phyloP scores from a whole-genome alignment of 2,329 filamentous ascomycete species.

The Diaporthe vexans region DNA sequence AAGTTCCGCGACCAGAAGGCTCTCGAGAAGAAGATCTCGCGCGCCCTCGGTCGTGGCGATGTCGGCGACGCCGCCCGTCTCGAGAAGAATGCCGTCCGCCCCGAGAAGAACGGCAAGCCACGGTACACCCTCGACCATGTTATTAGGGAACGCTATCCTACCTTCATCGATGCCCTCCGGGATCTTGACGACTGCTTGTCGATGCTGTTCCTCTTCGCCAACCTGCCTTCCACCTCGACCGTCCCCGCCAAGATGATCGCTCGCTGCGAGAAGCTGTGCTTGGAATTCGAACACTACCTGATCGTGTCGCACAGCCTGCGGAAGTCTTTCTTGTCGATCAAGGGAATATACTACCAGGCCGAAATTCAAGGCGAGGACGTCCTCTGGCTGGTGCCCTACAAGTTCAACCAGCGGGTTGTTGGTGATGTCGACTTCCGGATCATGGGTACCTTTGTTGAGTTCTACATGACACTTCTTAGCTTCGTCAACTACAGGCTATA shows the following conservation, averaged over 20 bases:
- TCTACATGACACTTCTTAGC: constrained; percentile 95
- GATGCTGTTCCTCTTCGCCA: constrained; percentile 97
- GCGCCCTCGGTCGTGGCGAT: constrained; percentile 92
- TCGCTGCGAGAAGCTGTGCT: constrained; percentile 90
- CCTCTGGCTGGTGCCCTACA: constrained; percentile 96
- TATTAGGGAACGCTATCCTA: constrained; percentile 97
- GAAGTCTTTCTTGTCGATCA: constrained; percentile 98
- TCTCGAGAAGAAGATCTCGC: constrained; percentile 96
- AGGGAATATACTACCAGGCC: constrained; percentile 99
- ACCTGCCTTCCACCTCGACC: constrained; percentile 88
- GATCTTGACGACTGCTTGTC: constrained; percentile 97
- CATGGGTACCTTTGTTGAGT: constrained; percentile 99
- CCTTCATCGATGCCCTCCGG: constrained; percentile 92
- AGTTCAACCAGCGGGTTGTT: constrained; percentile 95
- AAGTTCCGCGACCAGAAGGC: constrained; percentile 98
- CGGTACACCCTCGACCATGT: constrained; percentile 95
- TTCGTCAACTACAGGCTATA: constrained; percentile 98
- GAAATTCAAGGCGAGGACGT: constrained; percentile 98
- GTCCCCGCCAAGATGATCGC: constrained; percentile 97
- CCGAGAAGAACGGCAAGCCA: constrained; percentile 92
- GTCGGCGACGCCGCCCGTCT: constrained; percentile 88
- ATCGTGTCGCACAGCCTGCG: constrained; percentile 91
- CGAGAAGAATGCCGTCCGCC: constrained; percentile 86
- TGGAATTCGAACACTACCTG: constrained; percentile 98
- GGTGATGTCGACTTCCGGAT: constrained; percentile 98